Conservation (phyloP, 805 yeast genomes). For the Phaffomyces opuntiae region DNA sequence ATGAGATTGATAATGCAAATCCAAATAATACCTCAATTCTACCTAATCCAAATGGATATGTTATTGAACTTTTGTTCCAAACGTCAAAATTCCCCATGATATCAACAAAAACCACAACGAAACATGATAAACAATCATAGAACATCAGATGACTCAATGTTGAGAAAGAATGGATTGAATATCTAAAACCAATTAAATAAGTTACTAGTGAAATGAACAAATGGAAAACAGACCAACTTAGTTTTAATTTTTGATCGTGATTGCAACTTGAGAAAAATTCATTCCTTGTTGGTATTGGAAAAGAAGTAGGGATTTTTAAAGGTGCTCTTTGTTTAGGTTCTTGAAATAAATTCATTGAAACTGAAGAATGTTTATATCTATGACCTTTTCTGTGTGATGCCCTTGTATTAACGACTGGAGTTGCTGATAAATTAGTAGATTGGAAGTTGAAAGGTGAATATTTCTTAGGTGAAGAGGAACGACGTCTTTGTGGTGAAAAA, state of each 20-base stretch:
- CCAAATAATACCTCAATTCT: conserved; percentile 83
- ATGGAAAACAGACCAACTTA: conserved; percentile 57
- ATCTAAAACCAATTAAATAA: conserved; percentile 52
- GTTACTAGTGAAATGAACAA: conserved; percentile 44
- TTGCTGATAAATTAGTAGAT: conserved; percentile 36
- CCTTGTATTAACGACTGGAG: conserved; percentile 29
- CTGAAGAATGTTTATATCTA: conserved; percentile 91
- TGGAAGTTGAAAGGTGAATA: conserved; percentile 59
- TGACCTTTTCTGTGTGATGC: conserved; percentile 88
- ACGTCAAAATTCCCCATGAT: conserved; percentile 87
- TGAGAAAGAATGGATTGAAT: conserved; percentile 51
- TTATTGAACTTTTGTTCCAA: conserved; percentile 77
- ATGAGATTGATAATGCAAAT: conserved; percentile 77
- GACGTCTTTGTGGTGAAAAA: conserved; percentile 24
- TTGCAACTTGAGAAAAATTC: conserved; percentile 62
- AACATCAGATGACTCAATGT: conserved; percentile 83
- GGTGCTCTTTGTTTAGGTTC: conserved; percentile 79
- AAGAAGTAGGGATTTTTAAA: conserved; percentile 65
- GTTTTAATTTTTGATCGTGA: conserved; percentile 46
- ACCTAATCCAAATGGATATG: conserved; percentile 91
- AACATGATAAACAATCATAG: conserved; percentile 77
- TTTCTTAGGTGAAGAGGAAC: conserved; percentile 22
- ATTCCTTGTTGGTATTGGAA: conserved; percentile 37
- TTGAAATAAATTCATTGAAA: conserved; percentile 90
- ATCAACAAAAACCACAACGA: conserved; percentile 63